Evolutionary conservation across 257 asterid species (phyloP), one percentile per base, ranked within the genome.

Genomic region (Penstemon eatonii): DNA sequence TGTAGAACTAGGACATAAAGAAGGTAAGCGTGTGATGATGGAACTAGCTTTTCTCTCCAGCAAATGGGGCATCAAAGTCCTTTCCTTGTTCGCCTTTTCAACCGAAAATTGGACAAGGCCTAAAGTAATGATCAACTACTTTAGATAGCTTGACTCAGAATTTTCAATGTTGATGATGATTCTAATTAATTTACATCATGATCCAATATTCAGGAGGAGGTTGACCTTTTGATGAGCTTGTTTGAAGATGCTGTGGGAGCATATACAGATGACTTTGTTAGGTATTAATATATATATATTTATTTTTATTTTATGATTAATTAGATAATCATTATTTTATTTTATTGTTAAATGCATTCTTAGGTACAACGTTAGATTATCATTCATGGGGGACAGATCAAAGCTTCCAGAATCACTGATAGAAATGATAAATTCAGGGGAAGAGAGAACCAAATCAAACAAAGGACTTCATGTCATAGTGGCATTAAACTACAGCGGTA

Each of bases 401-500:
- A 61, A 3, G 19, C 41, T 74, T n/a, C 63, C 58, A 4, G 65
- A 38, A 37, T 25, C 7, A 3, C 3, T 73, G 7, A 63, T 33
- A 0, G 9, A 62, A 51, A 8, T 18, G 9, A 2, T 67, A 0
- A 39, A 0, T n/a, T 1, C 44, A 8, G 0, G 46, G 4, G 77
- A 73, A n/a, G 73, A 66, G 60, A 45, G 0, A 1, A 74, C 55
- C 0, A 68, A 50, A 7, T 5, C 62, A 15, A 69, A 69, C 55
- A 10, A 59, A 9, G 51, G 63, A 47, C 13, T 75, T 1, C 75
- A 75, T 47, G 15, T 76, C 0, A 54, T 76, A 3, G 3, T 76
- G 9, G 81, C 63, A 10, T 3, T 76, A 13, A 71, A 76, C 51
- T 76, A 76, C 7, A 67, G 63, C n/a, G 81, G 81, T 12, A 61